Percentiles rank a stretch among this genome's conserved stretches.
Conservation (phyloP, 2,329 filamentous ascomycete genomes). For the Pyricularia pennisetigena region DNA sequence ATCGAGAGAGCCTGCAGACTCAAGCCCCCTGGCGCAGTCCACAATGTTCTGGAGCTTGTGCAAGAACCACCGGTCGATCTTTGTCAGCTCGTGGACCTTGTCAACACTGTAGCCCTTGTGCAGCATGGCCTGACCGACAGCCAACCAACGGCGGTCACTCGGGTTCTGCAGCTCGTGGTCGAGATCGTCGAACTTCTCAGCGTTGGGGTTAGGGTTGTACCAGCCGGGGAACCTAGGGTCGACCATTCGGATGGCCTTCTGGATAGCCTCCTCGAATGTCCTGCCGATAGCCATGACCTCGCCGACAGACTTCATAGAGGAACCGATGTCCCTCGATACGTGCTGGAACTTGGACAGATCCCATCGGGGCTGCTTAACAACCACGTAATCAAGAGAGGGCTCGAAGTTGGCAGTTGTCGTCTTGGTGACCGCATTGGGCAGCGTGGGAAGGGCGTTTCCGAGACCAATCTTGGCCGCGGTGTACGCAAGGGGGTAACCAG, state of each 20-base stretch:
- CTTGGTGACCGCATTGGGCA: conserved; percentile 92
- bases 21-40: conserved; percentile 76
- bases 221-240: conserved; percentile 88
- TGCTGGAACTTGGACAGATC: conserved; percentile 98
- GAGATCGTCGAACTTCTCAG: conserved; percentile 86
- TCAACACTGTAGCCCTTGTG: conserved; percentile 95
- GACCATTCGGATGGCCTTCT: conserved; percentile 96
- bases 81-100: conserved; percentile 82
- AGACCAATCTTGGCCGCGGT: conserved; percentile 94
- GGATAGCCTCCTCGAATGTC: conserved; percentile 97
- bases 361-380: conserved; percentile 98
- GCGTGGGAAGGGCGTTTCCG: conserved; percentile 86
- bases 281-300: conserved; percentile 99
- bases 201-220: conserved; percentile 42
- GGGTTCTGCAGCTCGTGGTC: conserved; percentile 87
- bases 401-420: conserved; percentile 99
- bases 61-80: conserved; percentile 55
- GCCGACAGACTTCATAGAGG: conserved; percentile 97
- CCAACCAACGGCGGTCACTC: conserved; percentile 93
- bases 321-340: conserved; percentile 94
- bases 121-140: conserved; percentile 94
- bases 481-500: conserved; percentile 90
- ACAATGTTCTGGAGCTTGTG: conserved; percentile 98
- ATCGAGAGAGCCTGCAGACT: conserved; percentile 73
- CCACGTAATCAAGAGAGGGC: conserved; percentile 92